phyloP scores from a whole-genome alignment of 768 basidiomycete species.

The Infundibulicybe gibba region DNA sequence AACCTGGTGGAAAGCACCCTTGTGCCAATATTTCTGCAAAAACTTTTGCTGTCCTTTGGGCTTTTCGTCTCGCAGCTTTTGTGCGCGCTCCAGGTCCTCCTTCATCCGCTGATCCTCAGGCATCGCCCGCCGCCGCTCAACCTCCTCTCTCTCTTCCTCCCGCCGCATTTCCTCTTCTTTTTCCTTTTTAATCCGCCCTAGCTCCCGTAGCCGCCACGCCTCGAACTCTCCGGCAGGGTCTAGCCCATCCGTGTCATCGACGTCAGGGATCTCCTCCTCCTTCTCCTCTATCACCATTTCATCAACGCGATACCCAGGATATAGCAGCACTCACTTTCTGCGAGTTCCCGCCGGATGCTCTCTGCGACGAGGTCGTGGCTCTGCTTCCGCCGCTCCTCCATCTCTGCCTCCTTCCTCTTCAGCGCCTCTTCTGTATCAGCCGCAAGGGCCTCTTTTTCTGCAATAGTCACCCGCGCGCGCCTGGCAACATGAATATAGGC shows the following conservation, averaged over 20 bases:
- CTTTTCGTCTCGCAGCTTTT: constrained; percentile 81
- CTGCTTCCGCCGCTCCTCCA: constrained; percentile 81
- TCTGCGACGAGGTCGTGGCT: constrained; percentile 93
- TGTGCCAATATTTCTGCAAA: constrained; percentile 98
- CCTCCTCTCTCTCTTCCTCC: constrained; percentile 85
- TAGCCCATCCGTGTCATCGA: constrained; percentile 93
- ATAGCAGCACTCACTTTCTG: constrained; percentile 68
- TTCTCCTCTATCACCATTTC: constrained; percentile 68
- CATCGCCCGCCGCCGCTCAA: constrained; percentile 86
- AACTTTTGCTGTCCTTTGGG: constrained; percentile 91
- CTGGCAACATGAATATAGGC: constrained; percentile 30
- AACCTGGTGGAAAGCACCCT: constrained; percentile 98
- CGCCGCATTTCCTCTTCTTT: constrained; percentile 81
- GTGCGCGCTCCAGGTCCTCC: constrained; percentile 87
- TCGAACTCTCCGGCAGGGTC: constrained; percentile 92
- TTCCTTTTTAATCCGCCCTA: constrained; percentile 91
- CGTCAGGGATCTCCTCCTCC: constrained; percentile 75
- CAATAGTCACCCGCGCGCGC: constrained; percentile 71
- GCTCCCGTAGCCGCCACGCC: constrained; percentile 92
- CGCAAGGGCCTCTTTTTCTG: constrained; percentile 62
- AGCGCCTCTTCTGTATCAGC: constrained; percentile 75
- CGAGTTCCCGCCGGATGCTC: constrained; percentile 86
- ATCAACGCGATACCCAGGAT: not conserved
- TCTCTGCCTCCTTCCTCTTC: constrained; percentile 66
- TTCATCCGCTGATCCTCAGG: constrained; percentile 91